Evolutionary conservation across 2,329 filamentous ascomycete species (phyloP).

Genomic region (Pseudogymnoascus sp.): DNA sequence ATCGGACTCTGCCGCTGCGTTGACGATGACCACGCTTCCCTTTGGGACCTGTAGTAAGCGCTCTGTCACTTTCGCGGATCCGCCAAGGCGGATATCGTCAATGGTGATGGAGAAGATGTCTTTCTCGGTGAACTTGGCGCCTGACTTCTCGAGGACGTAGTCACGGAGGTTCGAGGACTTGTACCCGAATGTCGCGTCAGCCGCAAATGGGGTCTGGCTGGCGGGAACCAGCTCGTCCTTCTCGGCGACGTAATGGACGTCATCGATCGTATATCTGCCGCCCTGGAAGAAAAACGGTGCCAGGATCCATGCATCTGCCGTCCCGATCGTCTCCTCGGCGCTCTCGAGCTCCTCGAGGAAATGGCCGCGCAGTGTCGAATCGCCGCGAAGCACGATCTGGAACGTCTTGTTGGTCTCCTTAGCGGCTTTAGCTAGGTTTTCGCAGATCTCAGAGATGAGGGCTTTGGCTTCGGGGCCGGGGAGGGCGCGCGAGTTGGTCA

Average conservation of each 20-base stretch:
- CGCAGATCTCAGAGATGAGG: constrained; percentile 44
- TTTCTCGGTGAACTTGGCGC: constrained; percentile 29
- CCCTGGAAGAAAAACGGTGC: constrained; percentile 54
- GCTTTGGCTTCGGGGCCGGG: constrained; percentile 38
- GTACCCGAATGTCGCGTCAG: constrained; percentile 51
- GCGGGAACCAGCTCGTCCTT: constrained; percentile 41
- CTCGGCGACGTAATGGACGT: constrained; percentile 51
- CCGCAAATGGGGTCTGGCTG: constrained; percentile 46
- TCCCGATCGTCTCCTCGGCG: constrained; percentile 41
- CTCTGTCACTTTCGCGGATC: constrained; percentile 34
- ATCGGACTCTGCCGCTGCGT: constrained; percentile 45
- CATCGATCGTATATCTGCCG: constrained; percentile 46
- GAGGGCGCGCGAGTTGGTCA: constrained; percentile 51
- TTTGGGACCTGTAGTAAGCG: constrained; percentile 31
- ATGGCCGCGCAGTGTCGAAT: constrained; percentile 49
- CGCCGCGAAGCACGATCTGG: constrained; percentile 48
- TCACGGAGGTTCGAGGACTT: constrained; percentile 43
- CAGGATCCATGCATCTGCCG: constrained; percentile 44
- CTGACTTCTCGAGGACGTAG: constrained; percentile 48
- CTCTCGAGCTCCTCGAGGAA: constrained; percentile 48
- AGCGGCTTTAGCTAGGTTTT: constrained; percentile 39
- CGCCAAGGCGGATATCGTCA: constrained; percentile 40
- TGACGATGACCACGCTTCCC: constrained; percentile 41
- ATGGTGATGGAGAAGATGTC: constrained; percentile 38
- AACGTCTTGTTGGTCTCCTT: constrained; percentile 32